These are phyloP conservation scores for Phaeoacremonium minimum DNA, from an alignment of 2,329 filamentous ascomycete genomes.

Conservation along the genomic window DNA sequence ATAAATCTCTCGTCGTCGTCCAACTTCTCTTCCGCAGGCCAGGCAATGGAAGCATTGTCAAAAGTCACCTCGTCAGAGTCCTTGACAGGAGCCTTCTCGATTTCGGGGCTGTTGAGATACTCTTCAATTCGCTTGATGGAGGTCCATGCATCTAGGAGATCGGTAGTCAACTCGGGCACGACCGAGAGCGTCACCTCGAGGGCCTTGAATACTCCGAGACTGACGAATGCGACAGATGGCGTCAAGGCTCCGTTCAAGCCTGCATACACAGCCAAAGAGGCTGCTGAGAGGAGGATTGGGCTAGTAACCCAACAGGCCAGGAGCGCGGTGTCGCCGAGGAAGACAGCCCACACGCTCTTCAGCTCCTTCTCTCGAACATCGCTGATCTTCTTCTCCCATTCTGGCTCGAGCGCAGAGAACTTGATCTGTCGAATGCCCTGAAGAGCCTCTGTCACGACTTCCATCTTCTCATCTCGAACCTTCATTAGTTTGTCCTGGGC, in stretches of 20 bases:
- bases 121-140: slow-evolving; percentile 68
- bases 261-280: slow-evolving; percentile 67
- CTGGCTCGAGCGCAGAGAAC: slow-evolving; percentile 69
- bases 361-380: slow-evolving; percentile 64
- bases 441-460: slow-evolving; percentile 70
- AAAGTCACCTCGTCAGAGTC: slow-evolving; percentile 60
- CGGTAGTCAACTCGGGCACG: slow-evolving; percentile 69
- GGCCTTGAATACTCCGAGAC: slow-evolving; percentile 69
- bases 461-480: slow-evolving; percentile 69
- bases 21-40: slow-evolving; percentile 63
- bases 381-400: slow-evolving; percentile 70
- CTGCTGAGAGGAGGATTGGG: slow-evolving; percentile 68
- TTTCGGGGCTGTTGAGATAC: slow-evolving; percentile 66
- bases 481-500: slow-evolving; percentile 72
- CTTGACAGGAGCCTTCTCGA: slow-evolving; percentile 45
- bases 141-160: slow-evolving; percentile 68
- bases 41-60: slow-evolving; percentile 64
- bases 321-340: slow-evolving; percentile 57
- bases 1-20: slow-evolving; percentile 58
- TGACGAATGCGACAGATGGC: slow-evolving; percentile 75
- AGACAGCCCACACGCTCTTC: slow-evolving; percentile 60
- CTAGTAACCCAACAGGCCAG: slow-evolving; percentile 69
- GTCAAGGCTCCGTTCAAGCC: slow-evolving; percentile 56
- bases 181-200: slow-evolving; percentile 68
- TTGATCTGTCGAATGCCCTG: slow-evolving; percentile 83